Conservation (phyloP, 352 stramenopile genomes). For the Blastocystis hominis region DNA sequence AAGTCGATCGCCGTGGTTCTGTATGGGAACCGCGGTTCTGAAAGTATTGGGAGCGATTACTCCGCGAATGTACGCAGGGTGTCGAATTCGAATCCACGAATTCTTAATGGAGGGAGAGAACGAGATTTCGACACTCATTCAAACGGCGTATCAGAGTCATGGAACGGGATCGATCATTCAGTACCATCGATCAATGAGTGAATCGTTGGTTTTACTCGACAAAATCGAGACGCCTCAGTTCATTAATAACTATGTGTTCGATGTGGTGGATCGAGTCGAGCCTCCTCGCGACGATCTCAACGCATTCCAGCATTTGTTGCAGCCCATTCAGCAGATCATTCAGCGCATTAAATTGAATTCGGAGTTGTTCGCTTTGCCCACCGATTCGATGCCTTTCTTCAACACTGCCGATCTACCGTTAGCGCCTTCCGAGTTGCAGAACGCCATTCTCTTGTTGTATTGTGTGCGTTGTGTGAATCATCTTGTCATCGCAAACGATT, state of each 20-base stretch:
- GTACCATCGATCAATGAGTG: constrained; percentile 42
- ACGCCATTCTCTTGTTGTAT: constrained; percentile 16
- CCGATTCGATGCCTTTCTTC: constrained; percentile 24
- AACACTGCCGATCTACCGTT: background rate
- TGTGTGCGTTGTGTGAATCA: constrained; percentile 35
- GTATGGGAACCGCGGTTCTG: constrained; percentile 26
- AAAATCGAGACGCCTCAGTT: constrained; percentile 22
- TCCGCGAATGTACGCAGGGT: constrained; percentile 41
- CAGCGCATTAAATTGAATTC: background rate
- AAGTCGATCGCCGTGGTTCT: constrained; percentile 1
- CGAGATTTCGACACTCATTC: constrained; percentile 27
- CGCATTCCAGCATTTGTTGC: background rate
- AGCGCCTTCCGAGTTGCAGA: constrained; percentile 18
- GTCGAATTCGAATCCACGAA: constrained; percentile 55
- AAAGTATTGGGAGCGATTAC: constrained; percentile 47
- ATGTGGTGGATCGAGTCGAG: constrained; percentile 34
- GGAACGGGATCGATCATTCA: constrained; percentile 41
- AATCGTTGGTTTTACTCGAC: constrained; percentile 34
- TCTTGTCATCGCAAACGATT: background rate
- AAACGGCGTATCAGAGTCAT: constrained; percentile 44
- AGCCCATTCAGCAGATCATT: background rate
- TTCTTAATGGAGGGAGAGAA: constrained; percentile 50
- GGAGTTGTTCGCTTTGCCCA: background rate
- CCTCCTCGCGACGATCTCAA: background rate
- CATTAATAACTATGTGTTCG: constrained; percentile 48